Evolutionary conservation across 192 early-diverging fungal genomes (phyloP), one percentile per base, ranked within the genome.

Genomic region (Backusella sp.): DNA sequence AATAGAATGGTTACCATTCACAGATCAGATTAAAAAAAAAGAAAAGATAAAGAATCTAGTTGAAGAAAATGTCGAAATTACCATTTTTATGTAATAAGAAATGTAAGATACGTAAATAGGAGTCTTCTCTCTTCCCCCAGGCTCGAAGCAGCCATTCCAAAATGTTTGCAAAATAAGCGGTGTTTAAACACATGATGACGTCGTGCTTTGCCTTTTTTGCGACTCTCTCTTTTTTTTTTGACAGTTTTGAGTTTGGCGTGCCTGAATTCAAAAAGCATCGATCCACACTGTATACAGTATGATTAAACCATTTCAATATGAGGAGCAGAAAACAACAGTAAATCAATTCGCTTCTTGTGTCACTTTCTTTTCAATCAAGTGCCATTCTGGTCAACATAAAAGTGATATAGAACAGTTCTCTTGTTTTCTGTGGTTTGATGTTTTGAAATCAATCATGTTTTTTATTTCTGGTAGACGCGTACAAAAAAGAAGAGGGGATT

Each of bases 91-190:
- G 23, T 62, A 62, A 12, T 62, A 62, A 26, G 56, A 62, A 62
- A 62, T 62, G 56, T 62, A 62, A 62, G 56, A 62, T 62, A 14
- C 56, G 56, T 62, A 62, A 62, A 62, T 62, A 62, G 28, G 56
- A 62, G 26, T 28, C 23, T 28, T n/a, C 2, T 62, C 21, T 62
- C 23, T 62, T 62, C 56, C 56, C 56, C 56, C 56, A 62, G 56
- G 56, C 56, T 49, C 46, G 3, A 49, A 49, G 46, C 46, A 49
- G 9, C 7, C 7, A 62, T 28, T 32, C 56, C 56, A 62, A 62
- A 44, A 62, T 28, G 21, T 14, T 14, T 53, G 28, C 56, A 62
- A 62, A 62, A 62, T 62, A 62, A 23, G 9, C 56, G 56, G 56
- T 2, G 19, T 4, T 26, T 59, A 59, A 23, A 59, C 11, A 23